phyloP scores from a whole-genome alignment of 768 basidiomycete species.

The Lentinula edodes region DNA sequence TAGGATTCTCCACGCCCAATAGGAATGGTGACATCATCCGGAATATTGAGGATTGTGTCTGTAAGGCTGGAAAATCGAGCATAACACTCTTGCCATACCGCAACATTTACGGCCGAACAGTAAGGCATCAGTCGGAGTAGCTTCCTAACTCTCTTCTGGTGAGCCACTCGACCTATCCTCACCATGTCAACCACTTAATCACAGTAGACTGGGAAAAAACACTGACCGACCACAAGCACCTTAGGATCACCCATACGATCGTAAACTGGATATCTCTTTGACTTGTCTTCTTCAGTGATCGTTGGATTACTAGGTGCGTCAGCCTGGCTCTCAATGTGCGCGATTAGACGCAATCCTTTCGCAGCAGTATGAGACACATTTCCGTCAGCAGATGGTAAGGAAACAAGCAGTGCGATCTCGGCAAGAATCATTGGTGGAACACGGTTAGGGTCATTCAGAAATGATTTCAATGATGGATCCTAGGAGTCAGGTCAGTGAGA shows the following conservation, averaged over 20 bases:
- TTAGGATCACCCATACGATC: slow-evolving; percentile 77
- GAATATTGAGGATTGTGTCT: slow-evolving; percentile 45
- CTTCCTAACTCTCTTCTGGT: slow-evolving; percentile 77
- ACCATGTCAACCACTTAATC: slow-evolving; percentile 7
- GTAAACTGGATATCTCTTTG: slow-evolving; percentile 68
- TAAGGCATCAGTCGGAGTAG: slow-evolving; percentile 59
- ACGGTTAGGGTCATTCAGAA: slow-evolving; percentile 49
- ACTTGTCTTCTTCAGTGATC: slow-evolving; percentile 54
- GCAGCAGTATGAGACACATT: slow-evolving; percentile 65
- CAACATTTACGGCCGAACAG: slow-evolving; percentile 62
- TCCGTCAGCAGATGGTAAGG: slow-evolving; percentile 64
- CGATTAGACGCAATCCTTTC: slow-evolving; percentile 60
- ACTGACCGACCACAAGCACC: slow-evolving; percentile 62
- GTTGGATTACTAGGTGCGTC: slow-evolving; percentile 46
- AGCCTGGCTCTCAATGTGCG: slow-evolving; percentile 60
- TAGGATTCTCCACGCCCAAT: slow-evolving; percentile 21
- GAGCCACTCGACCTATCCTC: slow-evolving; percentile 59
- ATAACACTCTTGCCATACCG: slow-evolving; percentile 81
- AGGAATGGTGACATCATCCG: slow-evolving; percentile 26
- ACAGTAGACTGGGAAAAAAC: not conserved
- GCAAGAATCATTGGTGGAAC: slow-evolving; percentile 59
- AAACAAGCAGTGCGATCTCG: slow-evolving; percentile 70
- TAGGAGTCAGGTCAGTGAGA: slow-evolving; percentile 4
- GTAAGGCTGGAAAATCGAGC: slow-evolving; percentile 66
- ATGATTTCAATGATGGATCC: slow-evolving; percentile 19